These are phyloP conservation scores for Linum trigynum DNA, from an alignment of 345 rosid genomes.

Conservation along the genomic window DNA sequence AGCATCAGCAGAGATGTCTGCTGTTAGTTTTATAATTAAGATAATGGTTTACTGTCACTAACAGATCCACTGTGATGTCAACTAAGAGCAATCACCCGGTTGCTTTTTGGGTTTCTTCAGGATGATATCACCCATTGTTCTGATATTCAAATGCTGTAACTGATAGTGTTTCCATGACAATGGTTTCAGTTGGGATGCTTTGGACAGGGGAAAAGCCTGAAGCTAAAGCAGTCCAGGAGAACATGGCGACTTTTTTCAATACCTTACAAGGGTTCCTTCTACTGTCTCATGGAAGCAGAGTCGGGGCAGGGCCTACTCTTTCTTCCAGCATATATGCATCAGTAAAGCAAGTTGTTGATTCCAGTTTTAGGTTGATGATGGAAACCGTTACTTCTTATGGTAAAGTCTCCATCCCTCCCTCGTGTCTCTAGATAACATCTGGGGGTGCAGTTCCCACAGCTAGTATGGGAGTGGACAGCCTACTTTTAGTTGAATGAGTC, in stretches of 20 bases:
- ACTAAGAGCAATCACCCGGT: no score
- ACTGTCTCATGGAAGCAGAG: slow-evolving; percentile 65
- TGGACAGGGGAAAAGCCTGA: slow-evolving; percentile 70
- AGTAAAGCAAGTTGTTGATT: slow-evolving; percentile 65
- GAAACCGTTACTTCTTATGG: slow-evolving; percentile 59
- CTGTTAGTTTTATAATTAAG: no score
- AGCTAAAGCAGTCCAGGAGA: slow-evolving; percentile 60
- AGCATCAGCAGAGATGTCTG: no score
- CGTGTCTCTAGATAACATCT: neutral
- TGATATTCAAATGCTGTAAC: neutral
- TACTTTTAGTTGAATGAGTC: no score
- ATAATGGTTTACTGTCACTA: no score
- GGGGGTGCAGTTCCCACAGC: no score
- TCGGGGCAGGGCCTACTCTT: slow-evolving; percentile 87
- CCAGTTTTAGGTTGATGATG: slow-evolving; percentile 74
- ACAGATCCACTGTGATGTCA: no score
- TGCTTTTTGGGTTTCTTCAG: no score
- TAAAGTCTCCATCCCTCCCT: slow-evolving; percentile 15
- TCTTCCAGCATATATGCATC: slow-evolving; percentile 45
- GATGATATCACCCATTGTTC: no score
- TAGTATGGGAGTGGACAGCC: neutral
- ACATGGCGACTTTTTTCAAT: slow-evolving; percentile 58
- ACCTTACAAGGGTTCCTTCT: slow-evolving; percentile 72
- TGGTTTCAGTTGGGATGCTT: slow-evolving; percentile 70
- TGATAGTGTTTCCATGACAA: slow-evolving; percentile 1